Evolutionary conservation across 768 basidiomycete genomes (phyloP), one percentile per base, ranked within the genome.

Genomic region (Trametes villosa): DNA sequence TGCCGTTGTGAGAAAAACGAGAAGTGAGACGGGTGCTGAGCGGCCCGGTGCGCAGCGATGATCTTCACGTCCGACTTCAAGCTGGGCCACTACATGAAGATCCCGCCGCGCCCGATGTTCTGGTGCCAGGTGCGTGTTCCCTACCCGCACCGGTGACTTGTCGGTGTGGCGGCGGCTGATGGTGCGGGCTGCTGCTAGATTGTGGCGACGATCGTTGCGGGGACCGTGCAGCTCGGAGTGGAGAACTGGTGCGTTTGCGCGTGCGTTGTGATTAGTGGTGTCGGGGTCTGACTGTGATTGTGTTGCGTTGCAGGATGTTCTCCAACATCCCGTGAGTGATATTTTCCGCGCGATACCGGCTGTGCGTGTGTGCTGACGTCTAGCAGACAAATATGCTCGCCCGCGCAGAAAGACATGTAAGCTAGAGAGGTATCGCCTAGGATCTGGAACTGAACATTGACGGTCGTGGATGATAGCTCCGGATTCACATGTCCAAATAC

Each of bases 1-100:
- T 24, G 4, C 20, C 22, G 20, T 3, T 13, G 9, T 17, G 2
- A 12, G 9, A 3, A 6, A 11, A 17, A 15, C 38, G 20, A 12
- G 9, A 3, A 6, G 12, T 9, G 15, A 27, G 20, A 18, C 9
- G 31, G 29, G 3, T 30, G 22, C 44, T 45, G 24, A 45, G 7
- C n/a, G 7, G 17, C 20, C 24, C 1, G 15, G 18, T 30, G 8
- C 20, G 34, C 36, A 62, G 87, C 84, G 1, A 81, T 89, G 74
- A 82, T 83, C 63, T 89, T 89, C 68, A 84, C 86, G 13, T 80
- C 82, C 36, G 89, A 90, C 68, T 85, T 90, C 70, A 91, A 90
- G 71, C 80, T 90, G n/a, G 88, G 89, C 44, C 87, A 89, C 71
- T 88, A 78, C 74, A 86, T 86, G 80, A 82, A 86, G 76, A 78